phyloP scores from a whole-genome alignment of 2,329 filamentous ascomycete genomes.

The Teratosphaeria viscida region DNA sequence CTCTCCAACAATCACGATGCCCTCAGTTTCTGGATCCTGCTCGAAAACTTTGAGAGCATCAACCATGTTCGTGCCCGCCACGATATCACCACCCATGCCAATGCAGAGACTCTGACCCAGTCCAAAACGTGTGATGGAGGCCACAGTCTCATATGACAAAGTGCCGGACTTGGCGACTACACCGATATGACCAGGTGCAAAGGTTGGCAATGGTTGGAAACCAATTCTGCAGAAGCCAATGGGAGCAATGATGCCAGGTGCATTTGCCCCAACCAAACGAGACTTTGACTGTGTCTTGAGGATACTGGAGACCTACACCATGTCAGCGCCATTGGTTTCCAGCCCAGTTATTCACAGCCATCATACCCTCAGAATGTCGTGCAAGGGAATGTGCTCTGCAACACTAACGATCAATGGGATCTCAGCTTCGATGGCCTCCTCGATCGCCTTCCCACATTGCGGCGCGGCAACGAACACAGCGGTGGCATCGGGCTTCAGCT shows the following conservation, averaged over 20 bases:
- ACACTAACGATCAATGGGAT: constrained; percentile 69
- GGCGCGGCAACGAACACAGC: constrained; percentile 72
- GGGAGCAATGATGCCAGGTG: constrained; percentile 68
- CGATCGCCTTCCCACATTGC: constrained; percentile 61
- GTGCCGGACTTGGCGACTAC: constrained; percentile 76
- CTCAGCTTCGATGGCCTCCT: constrained; percentile 70
- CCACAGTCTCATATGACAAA: constrained; percentile 69
- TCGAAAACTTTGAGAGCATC: constrained; percentile 60
- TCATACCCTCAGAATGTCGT: constrained; percentile 60
- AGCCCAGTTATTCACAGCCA: not conserved
- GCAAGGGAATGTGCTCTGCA: constrained; percentile 68
- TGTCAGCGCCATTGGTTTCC: not conserved
- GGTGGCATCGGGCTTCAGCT: constrained; percentile 64
- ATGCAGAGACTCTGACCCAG: constrained; percentile 68
- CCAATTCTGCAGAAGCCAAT: constrained; percentile 60
- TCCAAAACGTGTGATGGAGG: constrained; percentile 60
- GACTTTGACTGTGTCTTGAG: constrained; percentile 61
- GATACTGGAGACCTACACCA: constrained; percentile 50
- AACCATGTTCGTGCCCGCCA: constrained; percentile 63
- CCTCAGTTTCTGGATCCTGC: constrained; percentile 56
- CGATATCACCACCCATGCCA: constrained; percentile 65
- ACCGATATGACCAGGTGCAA: constrained; percentile 57
- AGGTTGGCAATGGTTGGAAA: constrained; percentile 67
- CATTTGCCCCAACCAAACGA: constrained; percentile 69
- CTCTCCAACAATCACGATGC: constrained; percentile 63